A percentile compares a stretch with the other conserved stretches of the same genome.
These are phyloP conservation scores for Cercis canadensis DNA, from an alignment of 306 rosid species.

Conservation along the genomic window DNA sequence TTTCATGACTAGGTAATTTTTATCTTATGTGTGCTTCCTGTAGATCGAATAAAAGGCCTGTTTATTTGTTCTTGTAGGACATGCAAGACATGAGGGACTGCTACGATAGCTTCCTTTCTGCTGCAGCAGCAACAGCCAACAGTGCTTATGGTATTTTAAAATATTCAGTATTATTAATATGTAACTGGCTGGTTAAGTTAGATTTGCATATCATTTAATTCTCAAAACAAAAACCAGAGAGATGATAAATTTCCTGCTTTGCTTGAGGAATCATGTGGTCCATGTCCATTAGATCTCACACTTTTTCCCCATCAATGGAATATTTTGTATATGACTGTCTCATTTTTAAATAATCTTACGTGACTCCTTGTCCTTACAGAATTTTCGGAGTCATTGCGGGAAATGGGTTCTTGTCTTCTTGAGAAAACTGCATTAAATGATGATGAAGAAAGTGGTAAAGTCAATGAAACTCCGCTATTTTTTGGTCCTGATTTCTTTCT, in stretches of 20 bases:
- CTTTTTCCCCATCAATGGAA: background rate
- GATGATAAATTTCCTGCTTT: background rate
- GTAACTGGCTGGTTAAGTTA: background rate
- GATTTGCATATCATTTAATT: background rate
- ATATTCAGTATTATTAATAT: background rate
- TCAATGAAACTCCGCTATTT: constrained; percentile 25
- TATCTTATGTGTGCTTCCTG: background rate
- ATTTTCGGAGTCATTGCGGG: constrained; percentile 85
- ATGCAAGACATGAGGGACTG: constrained; percentile 92
- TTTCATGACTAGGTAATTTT: background rate
- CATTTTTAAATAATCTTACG: constrained; percentile 15
- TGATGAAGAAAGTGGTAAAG: constrained; percentile 84
- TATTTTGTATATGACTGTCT: background rate
- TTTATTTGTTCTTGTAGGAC: constrained; percentile 55
- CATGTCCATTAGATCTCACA: background rate
- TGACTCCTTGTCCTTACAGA: constrained; percentile 49
- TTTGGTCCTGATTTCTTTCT: background rate
- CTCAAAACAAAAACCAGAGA: background rate
- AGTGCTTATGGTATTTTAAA: constrained; percentile 82
- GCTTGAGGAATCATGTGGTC: background rate
- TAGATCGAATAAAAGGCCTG: constrained; percentile 12
- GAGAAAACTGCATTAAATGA: constrained; percentile 93
- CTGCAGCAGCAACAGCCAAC: constrained; percentile 94
- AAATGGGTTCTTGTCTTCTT: constrained; percentile 91
- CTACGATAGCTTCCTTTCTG: constrained; percentile 89